Evolutionary conservation across 495 filamentous ascomycete species (phyloP), one percentile per base, ranked within the genome.

Genomic region (Pyrenopolyporus hunteri): DNA sequence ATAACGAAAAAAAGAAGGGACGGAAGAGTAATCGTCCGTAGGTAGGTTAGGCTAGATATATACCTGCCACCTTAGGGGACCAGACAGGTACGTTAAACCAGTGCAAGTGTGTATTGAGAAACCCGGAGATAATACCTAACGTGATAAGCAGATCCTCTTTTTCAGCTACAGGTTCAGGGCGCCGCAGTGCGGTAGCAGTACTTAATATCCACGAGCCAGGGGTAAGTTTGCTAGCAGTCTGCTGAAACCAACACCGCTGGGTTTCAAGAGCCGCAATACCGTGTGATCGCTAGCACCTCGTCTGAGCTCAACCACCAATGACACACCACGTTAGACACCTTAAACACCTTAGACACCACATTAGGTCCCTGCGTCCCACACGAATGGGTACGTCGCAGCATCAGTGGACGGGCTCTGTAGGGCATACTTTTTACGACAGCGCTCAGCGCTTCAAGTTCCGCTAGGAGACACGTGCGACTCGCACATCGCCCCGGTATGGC

Each of bases 251-350:
- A 54, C 42, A 53, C 60, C 17, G 47, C 39, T 57, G 9, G 42
- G 60, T 64, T 64, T 64, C 60, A 64, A 57, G 50, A 64, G 46
- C 49, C 62, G 62, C 62, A 55, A 10, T 51, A 22, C 23, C 23
- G 60, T 63, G 32, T 64, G 54, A 64, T 60, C 56, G 62, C 56
- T 65, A 59, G 37, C 17, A 51, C 45, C 17, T 19, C 37, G 48
- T 60, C 57, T 53, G 57, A 60, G 25, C 57, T 52, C 48, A 48
- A 11, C 42, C 31, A 23, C 39, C 39, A 50, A 32, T 25, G 8
- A 26, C 45, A 43, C 23, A 35, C 25, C 32, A 10, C 28, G 19
- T 42, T 54, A 55, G 25, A 19, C 43, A 54, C 42, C 20, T 55
- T 31, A n/a, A 13, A 53, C 6, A 1, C 37, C 23, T 13, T 29